phyloP scores from a whole-genome alignment of 2,329 filamentous ascomycete species.

The Colletotrichum costaricense region DNA sequence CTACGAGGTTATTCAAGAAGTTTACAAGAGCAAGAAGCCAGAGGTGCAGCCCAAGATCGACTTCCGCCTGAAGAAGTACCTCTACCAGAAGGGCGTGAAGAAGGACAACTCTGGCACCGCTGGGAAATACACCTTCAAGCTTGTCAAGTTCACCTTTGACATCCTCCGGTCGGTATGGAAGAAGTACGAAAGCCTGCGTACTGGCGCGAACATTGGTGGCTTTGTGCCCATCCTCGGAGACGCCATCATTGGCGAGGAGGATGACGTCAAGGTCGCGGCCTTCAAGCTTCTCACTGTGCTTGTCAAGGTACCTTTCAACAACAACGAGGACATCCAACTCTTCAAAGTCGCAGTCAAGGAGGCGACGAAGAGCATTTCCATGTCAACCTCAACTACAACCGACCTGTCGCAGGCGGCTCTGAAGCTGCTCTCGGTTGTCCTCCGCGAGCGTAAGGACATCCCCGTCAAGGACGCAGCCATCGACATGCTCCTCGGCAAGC shows the following conservation, averaged over 20 bases:
- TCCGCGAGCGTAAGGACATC: constrained; percentile 83
- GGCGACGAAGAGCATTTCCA: constrained; percentile 83
- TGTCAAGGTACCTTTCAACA: constrained; percentile 83
- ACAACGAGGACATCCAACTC: constrained; percentile 72
- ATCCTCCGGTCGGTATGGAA: constrained; percentile 86
- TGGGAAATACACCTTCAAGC: constrained; percentile 86
- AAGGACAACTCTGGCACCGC: constrained; percentile 79
- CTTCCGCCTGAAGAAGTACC: constrained; percentile 75
- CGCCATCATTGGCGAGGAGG: constrained; percentile 83
- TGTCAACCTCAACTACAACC: constrained; percentile 80
- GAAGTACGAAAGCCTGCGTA: constrained; percentile 86
- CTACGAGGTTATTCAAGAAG: constrained; percentile 91
- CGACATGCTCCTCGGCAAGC: constrained; percentile 82
- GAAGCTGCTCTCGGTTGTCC: constrained; percentile 86
- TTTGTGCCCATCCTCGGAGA: constrained; percentile 93
- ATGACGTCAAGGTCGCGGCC: constrained; percentile 91
- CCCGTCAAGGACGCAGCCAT: constrained; percentile 83
- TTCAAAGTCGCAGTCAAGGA: constrained; percentile 86
- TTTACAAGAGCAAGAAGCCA: constrained; percentile 74
- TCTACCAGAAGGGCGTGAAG: constrained; percentile 83
- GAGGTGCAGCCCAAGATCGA: constrained; percentile 66
- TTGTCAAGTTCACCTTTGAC: constrained; percentile 89
- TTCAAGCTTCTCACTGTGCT: constrained; percentile 88
- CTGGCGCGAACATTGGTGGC: constrained; percentile 80
- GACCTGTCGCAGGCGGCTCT: constrained; percentile 89